These are phyloP conservation scores for Nannizziopsis barbatae DNA, from an alignment of 2,329 filamentous ascomycete species.

Conservation along the genomic window DNA sequence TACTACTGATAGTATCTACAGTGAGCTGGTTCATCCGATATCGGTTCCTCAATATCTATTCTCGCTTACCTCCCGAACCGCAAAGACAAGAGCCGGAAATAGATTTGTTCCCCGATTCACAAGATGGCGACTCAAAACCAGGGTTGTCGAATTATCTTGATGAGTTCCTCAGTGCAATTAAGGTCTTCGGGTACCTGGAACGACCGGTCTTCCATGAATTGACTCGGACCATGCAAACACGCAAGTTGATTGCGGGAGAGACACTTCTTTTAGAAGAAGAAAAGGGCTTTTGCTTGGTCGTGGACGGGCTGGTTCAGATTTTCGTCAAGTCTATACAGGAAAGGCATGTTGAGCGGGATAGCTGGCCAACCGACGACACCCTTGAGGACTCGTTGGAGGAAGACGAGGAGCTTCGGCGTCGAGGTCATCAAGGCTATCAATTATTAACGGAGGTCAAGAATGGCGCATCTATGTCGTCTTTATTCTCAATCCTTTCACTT, in stretches of 20 bases:
- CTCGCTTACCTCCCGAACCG: constrained; percentile 81
- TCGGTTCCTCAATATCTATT: constrained; percentile 94
- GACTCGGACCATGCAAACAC: constrained; percentile 94
- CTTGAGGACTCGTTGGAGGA: constrained; percentile 32
- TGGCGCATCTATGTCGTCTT: constrained; percentile 92
- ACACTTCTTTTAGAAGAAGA: constrained; percentile 93
- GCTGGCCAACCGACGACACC: constrained; percentile 33
- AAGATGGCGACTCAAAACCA: constrained; percentile 79
- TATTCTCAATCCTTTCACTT: constrained; percentile 86
- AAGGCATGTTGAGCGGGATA: constrained; percentile 30
- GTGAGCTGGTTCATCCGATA: constrained; percentile 91
- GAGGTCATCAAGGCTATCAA: constrained; percentile 75
- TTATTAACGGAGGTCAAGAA: constrained; percentile 95
- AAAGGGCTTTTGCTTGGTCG: constrained; percentile 94
- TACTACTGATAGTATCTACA: constrained; percentile 66
- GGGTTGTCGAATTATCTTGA: constrained; percentile 93
- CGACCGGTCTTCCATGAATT: constrained; percentile 95
- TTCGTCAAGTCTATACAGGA: constrained; percentile 80
- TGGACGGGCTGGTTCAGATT: constrained; percentile 91
- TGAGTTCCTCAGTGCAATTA: constrained; percentile 96
- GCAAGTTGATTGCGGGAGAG: constrained; percentile 90
- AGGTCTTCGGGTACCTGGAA: constrained; percentile 95
- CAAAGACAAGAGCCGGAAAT: constrained; percentile 92
- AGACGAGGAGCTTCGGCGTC: constrained; percentile 48
- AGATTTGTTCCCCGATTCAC: constrained; percentile 85